Base-by-base conservation (phyloP, 441 rosid genomes). In the Erodium texanum region DNA sequence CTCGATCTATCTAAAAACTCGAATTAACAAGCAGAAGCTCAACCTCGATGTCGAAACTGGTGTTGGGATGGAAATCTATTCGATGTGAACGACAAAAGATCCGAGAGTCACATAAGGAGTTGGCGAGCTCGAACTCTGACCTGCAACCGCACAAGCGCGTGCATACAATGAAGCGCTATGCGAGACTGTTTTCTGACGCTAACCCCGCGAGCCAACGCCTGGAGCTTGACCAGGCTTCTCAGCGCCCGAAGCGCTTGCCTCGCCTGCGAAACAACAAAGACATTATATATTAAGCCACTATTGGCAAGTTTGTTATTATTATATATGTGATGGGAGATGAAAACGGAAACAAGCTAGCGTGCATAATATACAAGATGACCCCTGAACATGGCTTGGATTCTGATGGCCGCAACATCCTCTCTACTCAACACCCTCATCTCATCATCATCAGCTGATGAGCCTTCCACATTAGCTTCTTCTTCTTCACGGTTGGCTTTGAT, bases 341-440 rank as follows among this genome's bases (percentile, higher is more conserved):
- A 3, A 11, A 10, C n/a, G 5, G 27, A n/a, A 67, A 15, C n/a
- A 41, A 22, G 16, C 56, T 23, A 12, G 71, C 9, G 54, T n/a
- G n/a, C n/a, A n/a, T n/a, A 27, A 41, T 38, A 68, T 81, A 89
- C 98, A 68, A 89, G 90, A 76, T 87, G 96, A 20, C 86, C 94
- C 78, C 96, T 81, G 87, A 89, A 92, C 74, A 66, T 56, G 6
- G 98, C 75, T 81, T 89, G 98, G 79, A 92, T 85, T 74, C 78
- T 88, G 54, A 77, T 72, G 65, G 94, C 98, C 7, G 98, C 87
- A 15, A 64, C 29, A 38, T 85, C 81, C 71, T 84, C 82, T 52
- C 29, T 67, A 69, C 74, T 73, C 56, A 67, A 64, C 7, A 11
- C 59, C 34, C 54, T 66, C 19, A n/a, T n/a, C n/a, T n/a, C n/a